Evolutionary conservation across 108 stramenopile species (phyloP).

Genomic region (Cylindrotheca fusiformis): DNA sequence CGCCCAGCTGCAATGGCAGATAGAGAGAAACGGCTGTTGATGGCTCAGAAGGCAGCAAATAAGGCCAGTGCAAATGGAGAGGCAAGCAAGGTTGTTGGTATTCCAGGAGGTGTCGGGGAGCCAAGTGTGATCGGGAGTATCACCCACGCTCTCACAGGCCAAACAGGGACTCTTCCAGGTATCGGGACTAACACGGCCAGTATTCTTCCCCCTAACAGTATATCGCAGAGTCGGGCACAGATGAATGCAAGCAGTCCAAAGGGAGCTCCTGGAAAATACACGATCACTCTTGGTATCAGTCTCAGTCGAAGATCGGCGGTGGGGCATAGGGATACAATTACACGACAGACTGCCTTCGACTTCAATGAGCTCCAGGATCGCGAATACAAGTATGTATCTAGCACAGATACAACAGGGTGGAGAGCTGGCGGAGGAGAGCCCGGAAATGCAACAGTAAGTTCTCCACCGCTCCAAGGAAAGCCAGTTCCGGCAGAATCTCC

Average conservation of each 20-base stretch:
- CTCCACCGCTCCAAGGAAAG: not conserved
- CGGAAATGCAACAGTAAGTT: slow-evolving; percentile 24
- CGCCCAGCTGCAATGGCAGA: slow-evolving; percentile 48
- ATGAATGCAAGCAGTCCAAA: slow-evolving; percentile 6
- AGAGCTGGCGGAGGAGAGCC: slow-evolving; percentile 84
- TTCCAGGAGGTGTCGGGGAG: slow-evolving; percentile 40
- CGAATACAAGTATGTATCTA: slow-evolving; percentile 85
- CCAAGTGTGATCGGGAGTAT: slow-evolving; percentile 42
- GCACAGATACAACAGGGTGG: slow-evolving; percentile 80
- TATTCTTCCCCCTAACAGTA: slow-evolving; percentile 36
- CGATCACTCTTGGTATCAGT: slow-evolving; percentile 74
- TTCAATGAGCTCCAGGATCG: slow-evolving; percentile 91
- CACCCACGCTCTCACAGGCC: slow-evolving; percentile 42
- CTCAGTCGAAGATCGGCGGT: slow-evolving; percentile 57
- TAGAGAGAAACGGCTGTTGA: slow-evolving; percentile 48
- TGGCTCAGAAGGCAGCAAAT: slow-evolving; percentile 45
- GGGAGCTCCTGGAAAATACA: slow-evolving; percentile 25
- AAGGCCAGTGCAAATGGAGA: slow-evolving; percentile 6
- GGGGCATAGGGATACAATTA: slow-evolving; percentile 84
- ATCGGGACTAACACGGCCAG: slow-evolving; percentile 1
- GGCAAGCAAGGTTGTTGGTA: slow-evolving; percentile 29
- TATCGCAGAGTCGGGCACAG: slow-evolving; percentile 36
- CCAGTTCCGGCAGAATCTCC: not conserved
- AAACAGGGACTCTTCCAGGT: slow-evolving; percentile 4
- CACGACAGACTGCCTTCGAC: slow-evolving; percentile 86